phyloP scores from a whole-genome alignment of 164 flowering plant genomes.

The Euptelea pleiosperma region DNA sequence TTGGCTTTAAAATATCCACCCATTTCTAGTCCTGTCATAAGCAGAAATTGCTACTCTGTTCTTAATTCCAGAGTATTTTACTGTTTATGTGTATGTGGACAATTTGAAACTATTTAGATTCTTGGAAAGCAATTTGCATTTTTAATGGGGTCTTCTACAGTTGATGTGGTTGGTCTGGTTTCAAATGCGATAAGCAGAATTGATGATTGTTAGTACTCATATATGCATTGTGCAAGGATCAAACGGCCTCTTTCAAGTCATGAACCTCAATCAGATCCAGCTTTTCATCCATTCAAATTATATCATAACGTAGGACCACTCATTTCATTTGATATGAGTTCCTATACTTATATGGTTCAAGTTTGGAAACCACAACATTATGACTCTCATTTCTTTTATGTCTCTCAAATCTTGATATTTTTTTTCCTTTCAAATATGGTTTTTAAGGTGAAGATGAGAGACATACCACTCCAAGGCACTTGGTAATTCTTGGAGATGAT shows the following conservation, averaged over 20 bases:
- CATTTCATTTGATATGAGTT: not conserved
- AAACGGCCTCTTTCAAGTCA: too few relatives aligned
- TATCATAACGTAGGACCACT: too few relatives aligned
- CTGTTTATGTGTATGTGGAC: not conserved
- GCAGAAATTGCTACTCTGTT: not conserved
- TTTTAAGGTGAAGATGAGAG: constrained; percentile 29
- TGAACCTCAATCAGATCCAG: too few relatives aligned
- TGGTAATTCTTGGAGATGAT: constrained; percentile 70
- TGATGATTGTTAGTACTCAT: too few relatives aligned
- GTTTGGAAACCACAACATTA: not conserved
- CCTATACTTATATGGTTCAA: not conserved
- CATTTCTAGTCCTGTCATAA: too few relatives aligned
- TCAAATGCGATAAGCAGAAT: too few relatives aligned
- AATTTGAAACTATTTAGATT: not conserved
- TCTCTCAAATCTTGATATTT: not conserved
- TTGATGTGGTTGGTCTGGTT: not conserved
- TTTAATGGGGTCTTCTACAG: not conserved
- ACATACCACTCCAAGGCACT: constrained; percentile 19
- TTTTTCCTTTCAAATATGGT: not conserved
- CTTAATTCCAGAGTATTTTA: not conserved
- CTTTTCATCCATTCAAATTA: too few relatives aligned
- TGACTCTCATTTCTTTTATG: not conserved
- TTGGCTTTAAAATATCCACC: not conserved
- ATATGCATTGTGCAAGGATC: too few relatives aligned
- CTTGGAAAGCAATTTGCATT: not conserved